A percentile compares a stretch with the other conserved stretches of the same genome.
Conservation (phyloP, 2,329 filamentous ascomycete species). For the Aureobasidium musti region DNA sequence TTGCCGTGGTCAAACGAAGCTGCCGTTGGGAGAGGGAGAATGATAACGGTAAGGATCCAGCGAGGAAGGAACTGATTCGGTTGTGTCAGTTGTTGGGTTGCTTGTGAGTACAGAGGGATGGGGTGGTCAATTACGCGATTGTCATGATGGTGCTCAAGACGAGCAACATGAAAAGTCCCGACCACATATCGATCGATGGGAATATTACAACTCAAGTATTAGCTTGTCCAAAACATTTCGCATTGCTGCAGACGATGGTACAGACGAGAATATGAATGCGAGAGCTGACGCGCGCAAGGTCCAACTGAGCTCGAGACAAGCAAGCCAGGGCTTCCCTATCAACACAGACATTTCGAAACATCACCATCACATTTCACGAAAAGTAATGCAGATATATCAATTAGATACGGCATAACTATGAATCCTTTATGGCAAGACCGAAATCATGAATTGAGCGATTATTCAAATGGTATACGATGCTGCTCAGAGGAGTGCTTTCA, state of each 20-base stretch:
- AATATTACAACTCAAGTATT: not conserved
- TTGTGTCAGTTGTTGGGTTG: not conserved
- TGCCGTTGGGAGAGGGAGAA: slow-evolving; percentile 85
- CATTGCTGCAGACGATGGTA: not conserved
- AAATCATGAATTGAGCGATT: too few relatives aligned
- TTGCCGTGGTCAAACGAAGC: slow-evolving; percentile 82
- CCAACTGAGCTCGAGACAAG: not conserved
- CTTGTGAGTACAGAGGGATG: slow-evolving; percentile 25
- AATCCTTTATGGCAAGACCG: too few relatives aligned
- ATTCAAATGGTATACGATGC: too few relatives aligned
- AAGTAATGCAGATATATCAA: too few relatives aligned
- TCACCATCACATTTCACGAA: too few relatives aligned
- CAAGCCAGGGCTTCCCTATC: slow-evolving; percentile 1
- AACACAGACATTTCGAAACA: not conserved
- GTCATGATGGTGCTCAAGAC: slow-evolving; percentile 66
- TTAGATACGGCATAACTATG: too few relatives aligned
- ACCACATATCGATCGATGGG: slow-evolving; percentile 50
- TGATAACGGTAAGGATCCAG: slow-evolving; percentile 85
- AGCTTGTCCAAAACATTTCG: slow-evolving; percentile 12
- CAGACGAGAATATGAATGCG: not conserved
- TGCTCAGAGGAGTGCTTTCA: too few relatives aligned
- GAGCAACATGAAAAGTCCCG: slow-evolving; percentile 66
- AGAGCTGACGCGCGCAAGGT: slow-evolving; percentile 3
- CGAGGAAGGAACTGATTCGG: slow-evolving; percentile 76
- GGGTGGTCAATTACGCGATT: slow-evolving; percentile 55